A percentile compares a stretch with the other conserved stretches of the same genome.
Evolutionary conservation across 139 green algal genomes (phyloP).

Genomic region (Mychonastes homosphaera): DNA sequence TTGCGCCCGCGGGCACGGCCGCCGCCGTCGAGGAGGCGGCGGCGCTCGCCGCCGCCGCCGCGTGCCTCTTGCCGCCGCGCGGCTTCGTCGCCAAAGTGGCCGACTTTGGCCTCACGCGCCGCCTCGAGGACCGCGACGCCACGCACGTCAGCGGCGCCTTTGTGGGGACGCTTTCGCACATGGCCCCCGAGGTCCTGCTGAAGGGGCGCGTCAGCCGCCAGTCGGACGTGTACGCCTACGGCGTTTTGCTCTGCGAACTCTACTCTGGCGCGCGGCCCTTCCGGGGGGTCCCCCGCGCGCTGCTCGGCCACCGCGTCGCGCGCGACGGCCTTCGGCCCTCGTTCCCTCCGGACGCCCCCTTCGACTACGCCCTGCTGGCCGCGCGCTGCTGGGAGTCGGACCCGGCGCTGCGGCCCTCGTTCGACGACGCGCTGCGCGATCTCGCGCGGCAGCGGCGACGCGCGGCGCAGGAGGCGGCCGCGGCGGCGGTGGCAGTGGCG

Average conservation of each 20-base stretch:
- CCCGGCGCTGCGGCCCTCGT: too few species aligned
- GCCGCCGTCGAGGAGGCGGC: too few species aligned
- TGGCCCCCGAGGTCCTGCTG: constrained; percentile 33
- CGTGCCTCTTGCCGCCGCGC: not conserved
- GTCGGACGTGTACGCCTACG: constrained; percentile 35
- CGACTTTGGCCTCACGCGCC: constrained; percentile 34
- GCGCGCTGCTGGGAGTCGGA: constrained; percentile 41
- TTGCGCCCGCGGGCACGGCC: too few species aligned
- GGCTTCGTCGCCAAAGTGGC: constrained; percentile 16
- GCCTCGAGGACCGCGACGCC: constrained; percentile 10
- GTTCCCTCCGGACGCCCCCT: constrained; percentile 26
- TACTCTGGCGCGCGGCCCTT: too few species aligned
- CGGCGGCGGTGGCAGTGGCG: too few species aligned
- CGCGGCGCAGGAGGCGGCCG: too few species aligned
- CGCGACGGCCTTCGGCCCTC: constrained; percentile 8
- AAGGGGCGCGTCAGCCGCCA: constrained; percentile 19
- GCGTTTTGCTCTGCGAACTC: constrained; percentile 14
- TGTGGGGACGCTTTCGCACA: constrained; percentile 50
- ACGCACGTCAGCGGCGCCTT: constrained; percentile 33
- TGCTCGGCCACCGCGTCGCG: constrained; percentile 18
- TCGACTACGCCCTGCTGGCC: constrained; percentile 35
- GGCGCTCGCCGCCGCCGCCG: too few species aligned
- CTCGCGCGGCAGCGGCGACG: too few species aligned
- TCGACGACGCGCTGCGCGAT: too few species aligned
- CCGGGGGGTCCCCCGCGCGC: constrained; percentile 16